Evolutionary conservation across 129 eudicot genomes (phyloP), one percentile per base, ranked within the genome.

Genomic region (Tagetes patula): DNA sequence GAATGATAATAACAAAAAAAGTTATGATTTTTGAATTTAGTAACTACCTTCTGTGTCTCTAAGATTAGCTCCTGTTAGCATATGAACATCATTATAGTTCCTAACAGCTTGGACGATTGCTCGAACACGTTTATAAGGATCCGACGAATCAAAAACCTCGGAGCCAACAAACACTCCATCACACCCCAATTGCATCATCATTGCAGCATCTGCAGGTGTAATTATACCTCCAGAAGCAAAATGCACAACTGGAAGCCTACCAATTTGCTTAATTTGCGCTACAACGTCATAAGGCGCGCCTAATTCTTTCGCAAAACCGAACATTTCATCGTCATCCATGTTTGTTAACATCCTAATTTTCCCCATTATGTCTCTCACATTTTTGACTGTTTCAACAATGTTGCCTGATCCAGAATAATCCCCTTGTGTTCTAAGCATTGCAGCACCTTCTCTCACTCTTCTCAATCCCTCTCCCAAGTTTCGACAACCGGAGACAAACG

Each of bases 201-300:
- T 27, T 2, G 89, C 92, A 20, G 89, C 96, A 75, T 89, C 96
- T 0, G 87, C 89, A 62, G 89, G 89, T 1, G 91, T 91, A 34
- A 70, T 74, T 2, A 91, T 85, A 39, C 97, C 97, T 9, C 97
- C 95, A 32, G 95, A 83, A 7, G 97, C 97, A 65, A 87, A 91
- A 82, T 91, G 95, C 42, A 85, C 86, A 43, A 87, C 97, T 30
- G 97, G 97, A 30, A 91, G 82, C 81, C 95, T 71, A 2, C 89
- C 85, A 83, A 87, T 70, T 65, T 88, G 91, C 87, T 88, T 91
- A 5, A 89, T 81, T 65, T 87, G 95, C 1, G 84, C 90, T 4
- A 88, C 89, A 3, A 91, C 52, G 10, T 88, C 88, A 80, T 91
- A 91, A 49, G 89, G 84, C 8, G 91, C 88, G 11, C 67, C 75